Percentiles rank a stretch among this genome's conserved stretches.
Conservation (phyloP, 495 filamentous ascomycete genomes). For the Aspergillus haitiensis region DNA sequence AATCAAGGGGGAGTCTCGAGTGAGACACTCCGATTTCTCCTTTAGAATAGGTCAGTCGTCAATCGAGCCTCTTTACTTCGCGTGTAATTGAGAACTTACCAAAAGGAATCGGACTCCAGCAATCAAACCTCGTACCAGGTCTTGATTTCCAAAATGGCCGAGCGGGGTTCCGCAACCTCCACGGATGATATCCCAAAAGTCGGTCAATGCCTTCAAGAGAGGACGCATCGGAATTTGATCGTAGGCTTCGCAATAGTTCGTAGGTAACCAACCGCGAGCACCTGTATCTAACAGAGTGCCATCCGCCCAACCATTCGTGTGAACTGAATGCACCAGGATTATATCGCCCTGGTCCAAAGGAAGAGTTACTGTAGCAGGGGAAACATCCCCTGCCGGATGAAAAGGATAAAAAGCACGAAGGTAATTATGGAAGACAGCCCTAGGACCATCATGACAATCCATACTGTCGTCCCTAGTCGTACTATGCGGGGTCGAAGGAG, state of each 20-base stretch:
- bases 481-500: slow-evolving; percentile 69
- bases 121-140: slow-evolving; percentile 88
- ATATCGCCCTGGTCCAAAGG: slow-evolving; percentile 88
- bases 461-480: slow-evolving; percentile 57
- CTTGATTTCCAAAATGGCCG: slow-evolving; percentile 77
- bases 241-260: slow-evolving; percentile 97
- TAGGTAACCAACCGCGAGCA: slow-evolving; percentile 92
- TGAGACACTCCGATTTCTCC: slow-evolving; percentile 88
- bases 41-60: slow-evolving; percentile 32
- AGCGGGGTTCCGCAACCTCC: slow-evolving; percentile 63
- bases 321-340: slow-evolving; percentile 92
- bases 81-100: slow-evolving; percentile 53
- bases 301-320: slow-evolving; percentile 98
- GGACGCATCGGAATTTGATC: slow-evolving; percentile 81
- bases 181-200: slow-evolving; percentile 90
- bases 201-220: slow-evolving; percentile 80
- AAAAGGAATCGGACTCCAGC: slow-evolving; percentile 88
- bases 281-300: slow-evolving; percentile 90
- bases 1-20: slow-evolving; percentile 72
- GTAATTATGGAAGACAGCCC: slow-evolving; percentile 86
- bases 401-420: slow-evolving; percentile 96
- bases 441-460: slow-evolving; percentile 46
- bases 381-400: slow-evolving; percentile 72
- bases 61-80: background rate
- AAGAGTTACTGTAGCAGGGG: slow-evolving; percentile 75